phyloP scores from a whole-genome alignment of 345 rosid genomes.

The Trapa bicornis region DNA sequence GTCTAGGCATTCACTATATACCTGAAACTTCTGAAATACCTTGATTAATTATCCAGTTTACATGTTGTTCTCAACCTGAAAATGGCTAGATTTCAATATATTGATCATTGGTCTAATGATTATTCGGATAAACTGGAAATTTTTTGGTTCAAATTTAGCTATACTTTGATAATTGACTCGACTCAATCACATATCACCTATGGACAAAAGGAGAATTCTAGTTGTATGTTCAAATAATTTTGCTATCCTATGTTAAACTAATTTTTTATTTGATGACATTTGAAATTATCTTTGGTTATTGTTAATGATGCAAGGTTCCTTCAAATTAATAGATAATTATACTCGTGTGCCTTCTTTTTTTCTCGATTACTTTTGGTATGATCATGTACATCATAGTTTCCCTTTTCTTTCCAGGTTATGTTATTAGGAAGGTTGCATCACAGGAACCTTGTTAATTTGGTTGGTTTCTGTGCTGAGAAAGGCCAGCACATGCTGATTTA shows the following conservation, averaged over 20 bases:
- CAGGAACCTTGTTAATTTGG: conserved; percentile 84
- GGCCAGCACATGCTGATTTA: conserved; percentile 89
- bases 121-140: too few relatives aligned
- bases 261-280: background rate
- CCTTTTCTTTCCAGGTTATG: conserved; percentile 54
- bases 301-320: background rate
- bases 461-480: conserved; percentile 96
- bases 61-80: too few relatives aligned
- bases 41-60: too few relatives aligned
- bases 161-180: too few relatives aligned
- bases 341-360: background rate
- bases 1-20: too few relatives aligned
- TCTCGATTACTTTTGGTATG: background rate
- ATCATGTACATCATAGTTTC: background rate
- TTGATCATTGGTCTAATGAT: too few relatives aligned
- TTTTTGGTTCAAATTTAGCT: too few relatives aligned
- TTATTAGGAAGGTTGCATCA: conserved; percentile 94
- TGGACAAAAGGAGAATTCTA: background rate
- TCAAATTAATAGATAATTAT: background rate
- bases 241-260: background rate
- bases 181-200: too few relatives aligned
- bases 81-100: too few relatives aligned
- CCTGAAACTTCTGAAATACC: too few relatives aligned
- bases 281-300: background rate
- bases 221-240: background rate